Evolutionary conservation across 2,329 filamentous ascomycete species (phyloP), one percentile per base, ranked within the genome.

Genomic region (Talaromyces pinophilus): DNA sequence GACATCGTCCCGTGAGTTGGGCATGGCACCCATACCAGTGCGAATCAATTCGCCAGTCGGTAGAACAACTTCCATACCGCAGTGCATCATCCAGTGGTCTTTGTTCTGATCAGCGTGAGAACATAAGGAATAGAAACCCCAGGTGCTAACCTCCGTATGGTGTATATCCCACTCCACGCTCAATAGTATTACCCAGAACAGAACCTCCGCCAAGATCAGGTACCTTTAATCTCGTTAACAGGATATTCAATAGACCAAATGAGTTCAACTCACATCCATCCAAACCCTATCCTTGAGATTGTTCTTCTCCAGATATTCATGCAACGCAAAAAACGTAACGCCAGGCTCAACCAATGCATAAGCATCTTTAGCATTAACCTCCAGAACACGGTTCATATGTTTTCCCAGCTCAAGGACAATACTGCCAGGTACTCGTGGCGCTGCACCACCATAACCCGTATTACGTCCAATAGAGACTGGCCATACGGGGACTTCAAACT

Each of bases 361-460:
- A 65, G 77, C 79, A 6, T 73, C 72, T 22, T 78, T 73, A 0
- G 75, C 74, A 50, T 80, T 78, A 52, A 77, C 69, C 5, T 71
- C 68, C 6, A 82, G 68, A 63, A 82, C 78, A 62, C 70, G 68
- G 64, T 78, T 78, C 80, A 82, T 82, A 44, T 78, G 72, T 22
- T 48, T 48, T 2, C 44, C 44, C 44, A 48, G 5, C 19, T 84
- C 81, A 19, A 85, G 69, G 0, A 81, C 81, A 5, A 84, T 75
- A 28, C 77, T 81, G 0, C 82, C 82, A 1, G 71, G 69, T 1
- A 83, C 76, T 6, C 81, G 72, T 0, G 82, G 83, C 0, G 82
- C 82, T 1, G 83, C 79, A 3, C 83, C 83, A 13, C 83, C 83
- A 65, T 85, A 85, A 11, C 82, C 85, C 3, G 83, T 70, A 68